Evolutionary conservation across 257 asterid species (phyloP).

Genomic region (Solanum stenotomum): DNA sequence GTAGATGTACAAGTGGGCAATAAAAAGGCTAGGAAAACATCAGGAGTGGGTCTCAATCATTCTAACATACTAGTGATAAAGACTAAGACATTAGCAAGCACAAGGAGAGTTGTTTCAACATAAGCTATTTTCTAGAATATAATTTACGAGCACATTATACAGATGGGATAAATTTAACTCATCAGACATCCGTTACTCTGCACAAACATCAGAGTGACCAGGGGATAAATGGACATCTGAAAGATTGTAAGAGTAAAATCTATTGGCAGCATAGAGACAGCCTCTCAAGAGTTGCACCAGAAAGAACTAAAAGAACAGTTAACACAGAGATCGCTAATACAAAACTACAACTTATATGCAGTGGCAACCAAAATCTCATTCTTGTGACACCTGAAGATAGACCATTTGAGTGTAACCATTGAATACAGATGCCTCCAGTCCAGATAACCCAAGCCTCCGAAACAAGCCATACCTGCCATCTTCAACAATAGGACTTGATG

Average conservation of each 20-base stretch:
- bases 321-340: neutral
- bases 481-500: conserved; percentile 64
- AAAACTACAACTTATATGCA: neutral
- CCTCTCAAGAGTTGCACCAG: neutral
- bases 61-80: too few species aligned
- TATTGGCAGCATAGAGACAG: neutral
- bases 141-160: neutral
- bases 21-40: neutral
- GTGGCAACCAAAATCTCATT: conserved; percentile 4
- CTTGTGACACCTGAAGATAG: conserved; percentile 64
- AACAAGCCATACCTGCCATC: conserved; percentile 80
- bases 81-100: neutral
- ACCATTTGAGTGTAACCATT: conserved; percentile 99
- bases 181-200: neutral
- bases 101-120: neutral
- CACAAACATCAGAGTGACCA: neutral
- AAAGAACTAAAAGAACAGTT: neutral
- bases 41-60: neutral
- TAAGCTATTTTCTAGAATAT: neutral
- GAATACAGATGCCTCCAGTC: conserved; percentile 63
- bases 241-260: neutral
- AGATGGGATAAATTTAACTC: neutral
- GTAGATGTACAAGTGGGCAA: neutral
- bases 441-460: conserved; percentile 56
- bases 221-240: neutral